Conservation (phyloP, 208 protist species). For the Willaertia magna region DNA sequence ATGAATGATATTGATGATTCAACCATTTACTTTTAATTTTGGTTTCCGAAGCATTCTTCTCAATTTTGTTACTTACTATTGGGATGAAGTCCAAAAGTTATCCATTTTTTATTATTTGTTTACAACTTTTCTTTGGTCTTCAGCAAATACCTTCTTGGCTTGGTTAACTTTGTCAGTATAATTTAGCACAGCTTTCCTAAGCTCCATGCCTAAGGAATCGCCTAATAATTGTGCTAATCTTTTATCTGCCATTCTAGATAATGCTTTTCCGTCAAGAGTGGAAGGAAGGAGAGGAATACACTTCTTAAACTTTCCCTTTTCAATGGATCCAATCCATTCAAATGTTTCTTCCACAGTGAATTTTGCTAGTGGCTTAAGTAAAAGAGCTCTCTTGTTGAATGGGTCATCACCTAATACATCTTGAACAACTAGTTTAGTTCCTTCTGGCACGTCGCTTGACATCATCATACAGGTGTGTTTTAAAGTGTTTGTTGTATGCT, state of each 20-base stretch:
- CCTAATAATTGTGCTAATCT: not conserved
- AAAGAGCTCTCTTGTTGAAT: not conserved
- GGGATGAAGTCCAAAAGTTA: no score
- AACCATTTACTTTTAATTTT: no score
- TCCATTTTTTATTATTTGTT: no score
- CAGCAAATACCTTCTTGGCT: not conserved
- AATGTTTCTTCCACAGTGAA: not conserved
- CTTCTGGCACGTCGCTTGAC: not conserved
- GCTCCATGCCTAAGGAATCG: not conserved
- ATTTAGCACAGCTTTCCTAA: not conserved
- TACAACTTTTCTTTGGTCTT: not conserved
- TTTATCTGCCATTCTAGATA: not conserved
- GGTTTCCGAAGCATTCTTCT: no score
- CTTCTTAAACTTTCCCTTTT: not conserved
- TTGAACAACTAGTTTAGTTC: not conserved
- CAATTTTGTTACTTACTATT: no score
- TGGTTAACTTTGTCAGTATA: not conserved
- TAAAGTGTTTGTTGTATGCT: constrained; percentile 19
- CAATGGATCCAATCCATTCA: not conserved
- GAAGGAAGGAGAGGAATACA: not conserved
- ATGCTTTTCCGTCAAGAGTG: not conserved
- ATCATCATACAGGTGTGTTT: not conserved
- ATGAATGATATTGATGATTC: no score
- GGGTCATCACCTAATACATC: not conserved
- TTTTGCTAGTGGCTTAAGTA: not conserved